Evolutionary conservation across 2,329 filamentous ascomycete genomes (phyloP), one percentile per base, ranked within the genome.

Genomic region (Calonectria hawksworthii): DNA sequence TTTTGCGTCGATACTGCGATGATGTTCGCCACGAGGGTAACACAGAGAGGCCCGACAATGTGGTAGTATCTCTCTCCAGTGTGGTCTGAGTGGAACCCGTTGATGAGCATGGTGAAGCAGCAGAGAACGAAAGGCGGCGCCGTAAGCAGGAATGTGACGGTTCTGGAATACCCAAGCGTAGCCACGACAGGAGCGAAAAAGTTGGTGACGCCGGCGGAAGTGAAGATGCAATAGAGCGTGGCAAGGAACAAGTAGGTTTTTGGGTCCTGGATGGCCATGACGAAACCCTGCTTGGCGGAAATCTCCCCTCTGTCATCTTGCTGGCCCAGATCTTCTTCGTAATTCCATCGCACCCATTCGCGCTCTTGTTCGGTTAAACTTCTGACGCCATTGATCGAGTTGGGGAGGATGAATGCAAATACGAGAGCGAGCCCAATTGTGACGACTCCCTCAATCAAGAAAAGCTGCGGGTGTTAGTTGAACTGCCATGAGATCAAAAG

Each of bases 211-310:
- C 70, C 63, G 7, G 70, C 70, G 9, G 61, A 67, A 11, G 64
- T 65, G 50, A 72, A 72, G 50, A 72, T 72, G 36, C 63, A 72
- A 34, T 68, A 72, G 6, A 72, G 23, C 16, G 70, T 72, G 28
- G 70, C 70, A 2, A 68, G 70, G 21, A 67, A 36, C 8, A 72
- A n/a, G 28, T 52, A 72, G 14, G 63, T 72, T 63, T 72, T 72
- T 7, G 70, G 70, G 18, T 72, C 63, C 30, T n/a, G 70, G 10
- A 65, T 56, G 23, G 73, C 69, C 69, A 72, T 54, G 26, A 67
- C 59, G 61, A 75, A 75, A 18, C 76, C 73, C 84, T 85, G 76
- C 85, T 72, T 34, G 13, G 70, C 34, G 4, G 65, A 65, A 14
- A 70, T 70, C 32, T 73, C 70, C 14, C 44, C 64, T 34, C 34